A percentile compares a stretch with the other conserved stretches of the same genome.
Evolutionary conservation across 2,329 filamentous ascomycete genomes (phyloP).

Genomic region (Gnomoniopsis smithogilvyi): DNA sequence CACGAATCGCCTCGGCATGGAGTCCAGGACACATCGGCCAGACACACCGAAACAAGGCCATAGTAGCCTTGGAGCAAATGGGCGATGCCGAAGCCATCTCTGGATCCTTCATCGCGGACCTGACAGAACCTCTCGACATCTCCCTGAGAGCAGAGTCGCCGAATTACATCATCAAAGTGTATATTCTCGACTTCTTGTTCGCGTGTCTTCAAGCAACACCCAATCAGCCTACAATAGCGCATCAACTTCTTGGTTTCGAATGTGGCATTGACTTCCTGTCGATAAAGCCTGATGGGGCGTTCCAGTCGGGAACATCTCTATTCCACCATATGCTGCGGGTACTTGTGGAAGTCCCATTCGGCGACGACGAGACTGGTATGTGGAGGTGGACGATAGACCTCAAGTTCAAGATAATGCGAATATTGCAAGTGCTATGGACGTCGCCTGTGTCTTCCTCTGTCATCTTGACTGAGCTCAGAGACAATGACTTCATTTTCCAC

Average conservation of each 20-base stretch:
- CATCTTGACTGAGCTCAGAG: slow-evolving; percentile 75
- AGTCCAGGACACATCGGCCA: slow-evolving; percentile 58
- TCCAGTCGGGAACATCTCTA: slow-evolving; percentile 69
- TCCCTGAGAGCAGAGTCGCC: slow-evolving; percentile 66
- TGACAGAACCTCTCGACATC: slow-evolving; percentile 68
- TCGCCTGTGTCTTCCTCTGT: slow-evolving; percentile 74
- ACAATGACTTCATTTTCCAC: slow-evolving; percentile 75
- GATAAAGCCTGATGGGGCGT: slow-evolving; percentile 65
- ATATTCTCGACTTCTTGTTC: slow-evolving; percentile 82
- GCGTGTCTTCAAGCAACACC: slow-evolving; percentile 73
- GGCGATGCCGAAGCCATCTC: slow-evolving; percentile 79
- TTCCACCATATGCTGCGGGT: slow-evolving; percentile 79
- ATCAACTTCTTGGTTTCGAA: slow-evolving; percentile 83
- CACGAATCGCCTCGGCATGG: slow-evolving; percentile 72
- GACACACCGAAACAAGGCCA: slow-evolving; percentile 74
- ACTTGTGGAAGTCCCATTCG: slow-evolving; percentile 66
- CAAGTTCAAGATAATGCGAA: slow-evolving; percentile 65
- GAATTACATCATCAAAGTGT: slow-evolving; percentile 77
- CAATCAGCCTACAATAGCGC: slow-evolving; percentile 80
- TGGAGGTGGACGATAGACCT: slow-evolving; percentile 66
- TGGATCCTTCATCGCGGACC: slow-evolving; percentile 65
- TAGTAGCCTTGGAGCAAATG: slow-evolving; percentile 82
- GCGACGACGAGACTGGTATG: slow-evolving; percentile 55
- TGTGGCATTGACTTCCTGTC: slow-evolving; percentile 70
- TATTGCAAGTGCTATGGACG: slow-evolving; percentile 79